Evolutionary conservation across 805 yeast genomes (phyloP).

Genomic region (Huiozyma sinensis): DNA sequence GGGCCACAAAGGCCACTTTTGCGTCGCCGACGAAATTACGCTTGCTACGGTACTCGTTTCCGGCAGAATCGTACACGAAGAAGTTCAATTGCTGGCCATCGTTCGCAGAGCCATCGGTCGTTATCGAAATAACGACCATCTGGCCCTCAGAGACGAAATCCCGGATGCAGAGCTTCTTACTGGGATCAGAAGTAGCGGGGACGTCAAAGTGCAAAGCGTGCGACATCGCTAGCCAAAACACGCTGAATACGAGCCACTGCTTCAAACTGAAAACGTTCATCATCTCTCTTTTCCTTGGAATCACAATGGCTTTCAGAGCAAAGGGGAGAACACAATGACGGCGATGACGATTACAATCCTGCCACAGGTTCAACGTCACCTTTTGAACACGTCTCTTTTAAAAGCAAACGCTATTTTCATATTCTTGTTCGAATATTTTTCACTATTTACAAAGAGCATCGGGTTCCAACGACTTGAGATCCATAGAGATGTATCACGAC

Average conservation of each 20-base stretch:
- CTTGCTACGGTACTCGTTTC: conserved; percentile 73
- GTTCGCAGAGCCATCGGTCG: conserved; percentile 59
- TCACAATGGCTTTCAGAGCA: too few species aligned
- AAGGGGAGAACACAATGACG: too few species aligned
- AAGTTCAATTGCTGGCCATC: conserved; percentile 80
- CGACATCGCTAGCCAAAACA: not conserved
- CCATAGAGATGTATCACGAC: not conserved
- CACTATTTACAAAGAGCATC: too few species aligned
- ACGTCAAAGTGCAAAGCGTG: conserved; percentile 41
- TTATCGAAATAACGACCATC: conserved; percentile 73
- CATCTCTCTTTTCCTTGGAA: too few species aligned
- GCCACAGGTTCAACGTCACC: too few species aligned
- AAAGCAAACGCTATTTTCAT: too few species aligned
- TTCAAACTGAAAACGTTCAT: too few species aligned
- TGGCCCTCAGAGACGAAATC: conserved; percentile 80
- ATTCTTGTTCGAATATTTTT: too few species aligned
- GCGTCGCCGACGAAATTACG: conserved; percentile 61
- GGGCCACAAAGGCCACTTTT: conserved; percentile 70
- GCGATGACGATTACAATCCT: too few species aligned
- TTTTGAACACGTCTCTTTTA: too few species aligned
- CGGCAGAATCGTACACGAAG: conserved; percentile 59
- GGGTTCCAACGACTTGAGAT: too few species aligned
- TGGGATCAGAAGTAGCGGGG: conserved; percentile 34
- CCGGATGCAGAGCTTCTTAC: conserved; percentile 68
- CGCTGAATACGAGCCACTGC: not conserved